Base-by-base conservation (phyloP, 306 rosid species). In the Begonia masoniana region DNA sequence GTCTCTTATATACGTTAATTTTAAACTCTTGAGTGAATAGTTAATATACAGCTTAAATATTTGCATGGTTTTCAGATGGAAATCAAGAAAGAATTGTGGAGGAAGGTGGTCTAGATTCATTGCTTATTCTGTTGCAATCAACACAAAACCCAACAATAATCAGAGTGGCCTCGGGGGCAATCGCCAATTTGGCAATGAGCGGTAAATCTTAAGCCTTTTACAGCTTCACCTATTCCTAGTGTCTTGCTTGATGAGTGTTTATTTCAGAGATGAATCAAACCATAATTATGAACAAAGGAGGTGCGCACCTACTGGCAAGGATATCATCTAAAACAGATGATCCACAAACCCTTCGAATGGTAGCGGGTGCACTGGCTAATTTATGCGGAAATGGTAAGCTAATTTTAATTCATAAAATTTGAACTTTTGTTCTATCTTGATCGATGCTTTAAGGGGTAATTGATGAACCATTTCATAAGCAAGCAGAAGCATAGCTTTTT, bases 351-450 rank as follows among this genome's bases (percentile, higher is more conserved):
- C 77, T 82, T 35, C 54, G 89, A 62, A 78, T 82, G 89, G 79
- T 78, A 59, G 89, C 89, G 36, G 89, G 89, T 5, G 89, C 85
- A 55, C 78, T 82, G 13, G 84, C 89, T 58, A 82, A 82, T 78
- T 78, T 82, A 75, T 82, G 89, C 55, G 89, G 89, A 68, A 82
- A 82, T 43, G 89, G 89, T 82, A 72, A 64, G 57, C 48, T 35
- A 24, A 15, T 53, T 42, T 16, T 60, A 42, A 17, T 31, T 15
- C 24, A 31, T 31, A 7, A 6, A 31, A 31, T 31, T 31, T 4
- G 39, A 31, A 7, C 39, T 31, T 31, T 12, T 19, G 36, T 35
- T 49, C 42, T 13, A 51, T 39, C 41, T 51, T 43, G 45, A 41
- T 17, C 21, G 31, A 15, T 24, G 52, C 53, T 39, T 15, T 14